A percentile compares a stretch with the other conserved stretches of the same genome.
Evolutionary conservation across 306 rosid genomes (phyloP).

Genomic region (Sophora flavescens): DNA sequence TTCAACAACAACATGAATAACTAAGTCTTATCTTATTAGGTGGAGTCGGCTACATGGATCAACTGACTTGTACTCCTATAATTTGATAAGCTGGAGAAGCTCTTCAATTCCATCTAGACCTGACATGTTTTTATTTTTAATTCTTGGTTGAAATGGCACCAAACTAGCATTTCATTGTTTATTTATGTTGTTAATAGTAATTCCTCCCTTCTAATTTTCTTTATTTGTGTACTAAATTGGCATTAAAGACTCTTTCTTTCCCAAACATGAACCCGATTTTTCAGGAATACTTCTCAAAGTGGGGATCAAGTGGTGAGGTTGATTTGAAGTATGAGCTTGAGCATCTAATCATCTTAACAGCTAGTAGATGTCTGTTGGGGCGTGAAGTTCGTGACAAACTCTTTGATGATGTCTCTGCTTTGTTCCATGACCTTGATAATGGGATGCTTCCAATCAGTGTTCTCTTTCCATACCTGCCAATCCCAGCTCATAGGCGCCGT

Average conservation of each 20-base stretch:
- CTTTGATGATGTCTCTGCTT: constrained; percentile 89
- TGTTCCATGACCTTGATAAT: constrained; percentile 93
- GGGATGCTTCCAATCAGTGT: constrained; percentile 78
- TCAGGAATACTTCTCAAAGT: constrained; percentile 96
- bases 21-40: not conserved
- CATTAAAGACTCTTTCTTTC: not conserved
- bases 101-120: constrained; percentile 22
- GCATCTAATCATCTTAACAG: constrained; percentile 91
- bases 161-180: constrained; percentile 20
- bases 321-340: constrained; percentile 96
- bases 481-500: constrained; percentile 93
- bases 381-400: constrained; percentile 95
- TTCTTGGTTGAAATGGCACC: constrained; percentile 7
- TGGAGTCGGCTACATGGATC: not conserved
- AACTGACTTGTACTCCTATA: not conserved
- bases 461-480: constrained; percentile 88
- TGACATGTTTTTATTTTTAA: constrained; percentile 7
- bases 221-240: constrained; percentile 8
- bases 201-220: constrained; percentile 12
- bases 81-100: constrained; percentile 23
- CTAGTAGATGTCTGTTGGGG: constrained; percentile 95
- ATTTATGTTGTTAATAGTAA: constrained; percentile 10
- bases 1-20: not conserved
- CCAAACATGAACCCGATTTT: constrained; percentile 36
- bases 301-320: constrained; percentile 96